phyloP scores from a whole-genome alignment of 1,284 basidiomycete species.

The Cutaneotrichosporon cyanovorans region DNA sequence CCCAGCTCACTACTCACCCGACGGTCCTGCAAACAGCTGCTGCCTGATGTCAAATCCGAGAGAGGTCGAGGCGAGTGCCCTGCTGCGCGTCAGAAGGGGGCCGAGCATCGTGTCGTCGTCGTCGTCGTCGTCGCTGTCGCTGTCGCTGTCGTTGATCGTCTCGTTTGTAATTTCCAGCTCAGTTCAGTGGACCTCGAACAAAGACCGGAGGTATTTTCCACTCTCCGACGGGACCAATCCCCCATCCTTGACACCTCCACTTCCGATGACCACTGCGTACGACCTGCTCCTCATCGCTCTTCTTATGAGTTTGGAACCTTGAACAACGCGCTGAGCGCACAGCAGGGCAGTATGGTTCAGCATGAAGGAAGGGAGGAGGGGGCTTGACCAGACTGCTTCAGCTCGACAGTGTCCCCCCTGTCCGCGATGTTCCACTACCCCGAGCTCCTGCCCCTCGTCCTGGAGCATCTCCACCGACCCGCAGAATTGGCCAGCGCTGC shows the following conservation, averaged over 20 bases:
- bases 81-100: conserved; percentile 17
- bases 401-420: too few relatives aligned
- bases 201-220: background rate
- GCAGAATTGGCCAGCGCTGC: conserved; percentile 29
- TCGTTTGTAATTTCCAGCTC: background rate
- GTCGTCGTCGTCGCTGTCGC: background rate
- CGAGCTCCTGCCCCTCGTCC: conserved; percentile 32
- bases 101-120: conserved; percentile 18
- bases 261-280: background rate
- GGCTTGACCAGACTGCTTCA: too few relatives aligned
- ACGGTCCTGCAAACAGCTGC: conserved; percentile 36
- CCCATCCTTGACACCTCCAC: background rate
- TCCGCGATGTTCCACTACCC: conserved; percentile 27
- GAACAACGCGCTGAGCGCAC: too few relatives aligned
- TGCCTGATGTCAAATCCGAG: conserved; percentile 24
- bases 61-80: conserved; percentile 20
- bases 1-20: conserved; percentile 21
- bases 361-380: too few relatives aligned
- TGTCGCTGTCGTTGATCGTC: background rate
- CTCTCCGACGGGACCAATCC: background rate
- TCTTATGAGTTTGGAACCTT: too few relatives aligned
- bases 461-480: conserved; percentile 32
- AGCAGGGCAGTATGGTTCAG: too few relatives aligned
- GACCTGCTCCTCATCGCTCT: too few relatives aligned
- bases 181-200: background rate